Conservation (phyloP, 2,329 filamentous ascomycete genomes). For the Hypoxylon sp. region DNA sequence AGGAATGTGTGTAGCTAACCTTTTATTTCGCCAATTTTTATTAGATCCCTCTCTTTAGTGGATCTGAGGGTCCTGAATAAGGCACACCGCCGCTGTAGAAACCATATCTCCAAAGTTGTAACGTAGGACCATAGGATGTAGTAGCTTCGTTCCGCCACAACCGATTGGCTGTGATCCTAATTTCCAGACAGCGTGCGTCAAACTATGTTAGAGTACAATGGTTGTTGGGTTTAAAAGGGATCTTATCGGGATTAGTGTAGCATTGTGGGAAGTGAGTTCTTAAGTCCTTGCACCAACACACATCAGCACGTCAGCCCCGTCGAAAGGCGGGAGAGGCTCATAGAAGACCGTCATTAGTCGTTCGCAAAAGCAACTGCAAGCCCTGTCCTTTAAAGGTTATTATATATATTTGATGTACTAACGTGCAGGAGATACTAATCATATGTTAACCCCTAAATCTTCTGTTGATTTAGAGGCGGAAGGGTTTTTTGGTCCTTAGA, state of each 20-base stretch:
- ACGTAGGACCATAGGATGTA: neutral
- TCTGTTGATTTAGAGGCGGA: neutral
- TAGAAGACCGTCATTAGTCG: neutral
- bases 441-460: neutral
- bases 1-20: too few species aligned
- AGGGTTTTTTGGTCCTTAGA: neutral
- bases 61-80: neutral
- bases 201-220: neutral
- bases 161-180: neutral
- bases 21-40: too few species aligned
- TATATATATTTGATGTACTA: neutral
- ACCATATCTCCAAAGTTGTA: neutral
- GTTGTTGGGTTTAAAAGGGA: neutral
- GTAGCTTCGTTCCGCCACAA: neutral
- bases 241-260: neutral
- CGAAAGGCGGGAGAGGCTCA: neutral
- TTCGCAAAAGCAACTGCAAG: neutral
- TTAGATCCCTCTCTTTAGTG: too few species aligned
- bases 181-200: neutral
- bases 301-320: neutral
- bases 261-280: neutral
- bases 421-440: neutral
- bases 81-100: neutral
- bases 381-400: neutral
- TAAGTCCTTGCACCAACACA: neutral